Percentiles rank a stretch among this genome's conserved stretches.
Evolutionary conservation across 2,329 filamentous ascomycete genomes (phyloP).

Genomic region (Mycosphaerella arachidis): DNA sequence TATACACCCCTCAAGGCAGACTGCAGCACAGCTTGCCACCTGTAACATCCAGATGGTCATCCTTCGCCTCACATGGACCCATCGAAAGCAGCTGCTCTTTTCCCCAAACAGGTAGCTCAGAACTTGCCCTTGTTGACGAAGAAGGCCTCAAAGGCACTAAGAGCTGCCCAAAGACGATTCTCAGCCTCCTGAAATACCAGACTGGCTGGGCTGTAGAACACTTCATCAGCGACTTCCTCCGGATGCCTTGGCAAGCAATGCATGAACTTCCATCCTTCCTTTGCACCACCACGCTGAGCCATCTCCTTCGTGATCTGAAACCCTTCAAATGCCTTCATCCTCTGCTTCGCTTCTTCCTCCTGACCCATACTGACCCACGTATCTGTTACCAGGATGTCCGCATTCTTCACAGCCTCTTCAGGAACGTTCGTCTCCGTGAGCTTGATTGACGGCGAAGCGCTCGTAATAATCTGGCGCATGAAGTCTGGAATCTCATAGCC

Average conservation of each 20-base stretch:
- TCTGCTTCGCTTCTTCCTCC: conserved; percentile 74
- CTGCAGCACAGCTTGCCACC: background rate
- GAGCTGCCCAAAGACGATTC: conserved; percentile 87
- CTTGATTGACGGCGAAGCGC: conserved; percentile 40
- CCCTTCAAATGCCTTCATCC: conserved; percentile 75
- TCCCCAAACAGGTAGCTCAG: background rate
- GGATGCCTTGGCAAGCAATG: conserved; percentile 89
- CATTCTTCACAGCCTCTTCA: conserved; percentile 77
- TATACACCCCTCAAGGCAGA: background rate
- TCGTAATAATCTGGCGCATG: conserved; percentile 69
- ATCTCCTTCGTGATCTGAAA: conserved; percentile 89
- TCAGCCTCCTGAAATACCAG: conserved; percentile 92
- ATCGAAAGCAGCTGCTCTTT: background rate
- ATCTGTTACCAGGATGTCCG: conserved; percentile 89
- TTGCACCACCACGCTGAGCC: conserved; percentile 78
- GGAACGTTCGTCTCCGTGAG: conserved; percentile 73
- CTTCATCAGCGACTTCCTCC: conserved; percentile 90
- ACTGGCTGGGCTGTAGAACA: conserved; percentile 76
- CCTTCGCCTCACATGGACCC: background rate
- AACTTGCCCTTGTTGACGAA: conserved; percentile 92
- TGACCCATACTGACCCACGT: conserved; percentile 99
- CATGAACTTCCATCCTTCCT: conserved; percentile 94
- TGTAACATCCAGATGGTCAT: background rate
- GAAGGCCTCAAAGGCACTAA: conserved; percentile 77
- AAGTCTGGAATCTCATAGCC: conserved; percentile 74